Evolutionary conservation across 2,329 filamentous ascomycete species (phyloP).

Genomic region (Coniochaeta sp.): DNA sequence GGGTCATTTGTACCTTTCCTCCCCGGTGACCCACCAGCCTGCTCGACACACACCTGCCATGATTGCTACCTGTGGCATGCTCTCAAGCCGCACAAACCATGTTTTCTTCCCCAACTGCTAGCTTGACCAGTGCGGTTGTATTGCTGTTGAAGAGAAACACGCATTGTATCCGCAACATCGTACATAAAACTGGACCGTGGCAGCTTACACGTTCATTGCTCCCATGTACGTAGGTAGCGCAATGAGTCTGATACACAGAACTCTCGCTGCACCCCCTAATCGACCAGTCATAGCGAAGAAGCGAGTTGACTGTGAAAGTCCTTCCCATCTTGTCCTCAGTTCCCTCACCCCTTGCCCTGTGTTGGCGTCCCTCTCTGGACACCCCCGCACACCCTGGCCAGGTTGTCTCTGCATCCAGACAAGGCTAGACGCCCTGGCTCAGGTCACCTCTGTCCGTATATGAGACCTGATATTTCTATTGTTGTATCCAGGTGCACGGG

Average conservation of each 20-base stretch:
- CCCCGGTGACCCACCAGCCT: background rate
- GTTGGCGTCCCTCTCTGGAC: conserved; percentile 2
- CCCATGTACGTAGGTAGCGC: conserved; percentile 2
- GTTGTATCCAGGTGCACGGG: conserved; percentile 1
- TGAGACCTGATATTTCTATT: background rate
- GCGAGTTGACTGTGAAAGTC: background rate
- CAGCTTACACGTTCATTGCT: conserved; percentile 5
- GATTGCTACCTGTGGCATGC: background rate
- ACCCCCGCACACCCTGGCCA: background rate
- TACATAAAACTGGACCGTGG: conserved; percentile 6
- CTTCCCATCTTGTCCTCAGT: background rate
- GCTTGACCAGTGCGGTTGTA: background rate
- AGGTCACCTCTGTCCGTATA: background rate
- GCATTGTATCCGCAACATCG: conserved; percentile 12
- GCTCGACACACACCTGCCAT: background rate
- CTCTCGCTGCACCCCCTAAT: background rate
- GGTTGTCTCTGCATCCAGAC: background rate
- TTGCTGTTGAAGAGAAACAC: background rate
- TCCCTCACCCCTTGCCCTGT: background rate
- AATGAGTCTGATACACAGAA: background rate
- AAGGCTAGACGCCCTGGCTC: background rate
- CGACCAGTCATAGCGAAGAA: background rate
- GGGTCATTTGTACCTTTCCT: background rate
- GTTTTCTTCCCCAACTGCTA: background rate
- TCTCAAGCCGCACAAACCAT: background rate